Base-by-base conservation (phyloP, 2,329 filamentous ascomycete species). In the Aspergillus chevalieri region DNA sequence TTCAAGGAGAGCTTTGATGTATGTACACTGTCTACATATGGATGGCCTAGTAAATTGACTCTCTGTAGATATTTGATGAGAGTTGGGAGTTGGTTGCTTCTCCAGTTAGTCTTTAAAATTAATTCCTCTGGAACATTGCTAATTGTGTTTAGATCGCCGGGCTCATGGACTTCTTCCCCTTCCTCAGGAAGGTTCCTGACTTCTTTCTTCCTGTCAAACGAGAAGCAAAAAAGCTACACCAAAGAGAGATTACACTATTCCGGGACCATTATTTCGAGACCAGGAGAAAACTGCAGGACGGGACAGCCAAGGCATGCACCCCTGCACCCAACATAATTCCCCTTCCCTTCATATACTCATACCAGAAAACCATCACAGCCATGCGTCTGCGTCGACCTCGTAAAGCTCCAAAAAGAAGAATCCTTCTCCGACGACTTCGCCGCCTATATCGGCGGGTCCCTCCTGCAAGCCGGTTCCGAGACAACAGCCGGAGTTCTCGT, bases 391-490 rank as follows among this genome's bases (percentile, higher is more conserved):
- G 19, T 21, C 8, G 41, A 43, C 41, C 21, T 43, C 9, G 9
- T 21, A 5, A 19, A 14, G 4, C 14, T 22, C 6, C 41, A 43
- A 22, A 19, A 43, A 9, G 15, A 43, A 24, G 22, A 43, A 3
- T 19, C 15, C 12, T n/a, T 43, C 8, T 24, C 41, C 9, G 19
- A 43, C 19, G 10, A 43, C 3, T 21, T 19, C 6, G 19, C 22
- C 4, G 41, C 41, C 8, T 43, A 22, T 8, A 21, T 43, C 8
- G 21, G 41, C 6, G 41, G 41, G 14, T 21, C 22, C 12, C 41
- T 43, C 12, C 0, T 63, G 68, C 59, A 55, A 51, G 56, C 55
- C 1, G 55, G 55, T 1, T 57, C 53, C 1, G 43, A 45, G 3
- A 52, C 55, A 2, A 52, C 55, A 5, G 19, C 50, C 15, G 15